A percentile compares a stretch with the other conserved stretches of the same genome.
These are phyloP conservation scores for Ustilago trichophora DNA, from an alignment of 1,284 basidiomycete species.

Conservation along the genomic window DNA sequence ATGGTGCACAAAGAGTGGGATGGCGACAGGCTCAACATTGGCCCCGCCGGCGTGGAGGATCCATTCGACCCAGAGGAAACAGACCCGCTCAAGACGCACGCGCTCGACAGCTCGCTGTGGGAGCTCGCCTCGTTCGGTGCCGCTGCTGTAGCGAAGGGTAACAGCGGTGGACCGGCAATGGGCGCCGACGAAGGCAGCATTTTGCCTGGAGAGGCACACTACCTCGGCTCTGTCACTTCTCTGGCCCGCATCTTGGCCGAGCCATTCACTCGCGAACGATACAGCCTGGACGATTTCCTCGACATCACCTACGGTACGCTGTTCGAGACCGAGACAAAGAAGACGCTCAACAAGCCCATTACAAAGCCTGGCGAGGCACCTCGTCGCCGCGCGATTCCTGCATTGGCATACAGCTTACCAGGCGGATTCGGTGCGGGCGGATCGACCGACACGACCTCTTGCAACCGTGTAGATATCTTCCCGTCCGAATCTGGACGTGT, in stretches of 20 bases:
- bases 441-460: slow-evolving; percentile 12
- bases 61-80: slow-evolving; percentile 76
- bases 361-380: background rate
- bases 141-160: slow-evolving; percentile 17
- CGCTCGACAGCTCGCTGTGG: slow-evolving; percentile 89
- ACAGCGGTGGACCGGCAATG: slow-evolving; percentile 17
- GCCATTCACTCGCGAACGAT: slow-evolving; percentile 89
- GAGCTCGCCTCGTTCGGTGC: slow-evolving; percentile 79
- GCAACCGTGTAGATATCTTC: slow-evolving; percentile 40
- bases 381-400: slow-evolving; percentile 5
- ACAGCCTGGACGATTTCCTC: slow-evolving; percentile 92
- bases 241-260: slow-evolving; percentile 86
- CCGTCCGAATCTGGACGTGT: slow-evolving; percentile 17
- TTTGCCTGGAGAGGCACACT: slow-evolving; percentile 73
- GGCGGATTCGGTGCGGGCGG: slow-evolving; percentile 42
- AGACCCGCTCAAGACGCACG: slow-evolving; percentile 80
- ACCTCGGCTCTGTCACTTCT: slow-evolving; percentile 83
- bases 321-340: slow-evolving; percentile 83
- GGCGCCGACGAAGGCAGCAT: slow-evolving; percentile 23
- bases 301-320: slow-evolving; percentile 95
- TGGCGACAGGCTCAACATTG: slow-evolving; percentile 57
- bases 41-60: slow-evolving; percentile 50
- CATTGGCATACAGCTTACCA: slow-evolving; percentile 28
- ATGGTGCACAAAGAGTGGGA: slow-evolving; percentile 78
- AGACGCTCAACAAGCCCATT: slow-evolving; percentile 71